A percentile compares a stretch with the other conserved stretches of the same genome.
phyloP scores from a whole-genome alignment of 2,329 filamentous ascomycete species.

The Cladorrhinum sp. region DNA sequence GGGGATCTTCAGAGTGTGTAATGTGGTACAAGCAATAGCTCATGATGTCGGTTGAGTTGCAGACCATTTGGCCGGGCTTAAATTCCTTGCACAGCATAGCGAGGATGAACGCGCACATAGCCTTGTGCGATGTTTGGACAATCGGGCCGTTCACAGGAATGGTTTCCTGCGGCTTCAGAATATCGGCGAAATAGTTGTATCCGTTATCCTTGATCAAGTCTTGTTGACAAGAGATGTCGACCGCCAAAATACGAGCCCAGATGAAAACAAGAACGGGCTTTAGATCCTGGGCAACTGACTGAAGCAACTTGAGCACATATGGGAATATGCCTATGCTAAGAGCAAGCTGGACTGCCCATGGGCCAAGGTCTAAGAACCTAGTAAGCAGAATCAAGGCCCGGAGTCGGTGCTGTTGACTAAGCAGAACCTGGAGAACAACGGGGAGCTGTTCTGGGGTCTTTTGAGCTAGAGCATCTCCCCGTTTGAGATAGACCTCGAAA shows the following conservation, averaged over 20 bases:
- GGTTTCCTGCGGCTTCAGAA: slow-evolving; percentile 78
- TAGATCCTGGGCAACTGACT: slow-evolving; percentile 89
- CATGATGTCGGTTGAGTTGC: slow-evolving; percentile 86
- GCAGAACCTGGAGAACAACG: slow-evolving; percentile 89
- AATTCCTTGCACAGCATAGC: slow-evolving; percentile 97
- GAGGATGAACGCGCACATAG: slow-evolving; percentile 98
- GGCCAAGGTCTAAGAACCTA: slow-evolving; percentile 90
- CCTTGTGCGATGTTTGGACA: slow-evolving; percentile 76
- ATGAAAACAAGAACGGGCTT: slow-evolving; percentile 99
- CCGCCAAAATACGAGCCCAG: slow-evolving; percentile 92
- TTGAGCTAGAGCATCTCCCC: slow-evolving; percentile 75
- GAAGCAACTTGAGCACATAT: slow-evolving; percentile 94
- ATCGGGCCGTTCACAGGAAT: slow-evolving; percentile 77
- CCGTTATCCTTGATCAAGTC: slow-evolving; percentile 96
- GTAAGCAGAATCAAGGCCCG: slow-evolving; percentile 87
- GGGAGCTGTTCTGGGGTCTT: slow-evolving; percentile 92
- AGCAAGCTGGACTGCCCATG: slow-evolving; percentile 97
- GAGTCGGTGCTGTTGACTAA: slow-evolving; percentile 92
- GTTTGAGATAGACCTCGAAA: slow-evolving; percentile 90
- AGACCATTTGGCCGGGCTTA: slow-evolving; percentile 86
- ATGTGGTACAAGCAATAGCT: slow-evolving; percentile 82
- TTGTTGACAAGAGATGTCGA: slow-evolving; percentile 88
- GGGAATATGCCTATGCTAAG: slow-evolving; percentile 98
- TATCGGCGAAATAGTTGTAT: slow-evolving; percentile 93
- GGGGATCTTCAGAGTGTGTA: slow-evolving; percentile 78